phyloP scores from a whole-genome alignment of 2,329 filamentous ascomycete species.

The Dichotomopilus funicola region DNA sequence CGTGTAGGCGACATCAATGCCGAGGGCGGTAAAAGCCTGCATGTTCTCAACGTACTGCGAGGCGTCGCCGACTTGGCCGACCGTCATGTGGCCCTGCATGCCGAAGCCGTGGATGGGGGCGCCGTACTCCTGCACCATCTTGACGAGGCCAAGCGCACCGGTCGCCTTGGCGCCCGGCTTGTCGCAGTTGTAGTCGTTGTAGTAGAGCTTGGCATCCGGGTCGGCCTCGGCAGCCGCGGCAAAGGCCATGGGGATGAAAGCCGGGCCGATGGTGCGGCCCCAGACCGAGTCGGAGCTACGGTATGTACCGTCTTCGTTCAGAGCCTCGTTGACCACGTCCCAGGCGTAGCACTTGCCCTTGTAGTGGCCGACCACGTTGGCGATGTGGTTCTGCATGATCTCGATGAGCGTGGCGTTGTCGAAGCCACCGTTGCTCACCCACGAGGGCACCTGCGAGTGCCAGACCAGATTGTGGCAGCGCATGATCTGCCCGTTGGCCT shows the following conservation, averaged over 20 bases:
- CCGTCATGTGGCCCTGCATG: background rate
- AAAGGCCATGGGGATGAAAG: constrained; percentile 48
- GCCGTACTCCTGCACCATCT: background rate
- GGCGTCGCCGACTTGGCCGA: background rate
- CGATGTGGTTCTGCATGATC: constrained; percentile 48
- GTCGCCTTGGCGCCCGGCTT: background rate
- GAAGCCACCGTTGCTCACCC: constrained; percentile 45
- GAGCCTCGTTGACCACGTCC: constrained; percentile 52
- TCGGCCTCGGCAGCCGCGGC: constrained; percentile 40
- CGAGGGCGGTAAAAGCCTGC: background rate
- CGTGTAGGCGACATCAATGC: background rate
- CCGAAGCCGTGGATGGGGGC: background rate
- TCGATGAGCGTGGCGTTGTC: constrained; percentile 42
- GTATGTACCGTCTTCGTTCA: constrained; percentile 47
- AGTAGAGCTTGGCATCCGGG: constrained; percentile 36
- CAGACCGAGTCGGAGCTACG: constrained; percentile 37
- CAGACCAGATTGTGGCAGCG: constrained; percentile 49
- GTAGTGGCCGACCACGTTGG: constrained; percentile 39
- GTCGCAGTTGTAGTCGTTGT: constrained; percentile 9
- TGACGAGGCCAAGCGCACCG: background rate
- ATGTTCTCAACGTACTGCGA: background rate
- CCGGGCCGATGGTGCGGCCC: constrained; percentile 42
- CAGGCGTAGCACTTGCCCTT: constrained; percentile 44
- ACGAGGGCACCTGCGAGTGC: constrained; percentile 44
- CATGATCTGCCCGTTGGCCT: constrained; percentile 35